Evolutionary conservation across 495 filamentous ascomycete species (phyloP), one percentile per base, ranked within the genome.

Genomic region (Chaetomium tenue): DNA sequence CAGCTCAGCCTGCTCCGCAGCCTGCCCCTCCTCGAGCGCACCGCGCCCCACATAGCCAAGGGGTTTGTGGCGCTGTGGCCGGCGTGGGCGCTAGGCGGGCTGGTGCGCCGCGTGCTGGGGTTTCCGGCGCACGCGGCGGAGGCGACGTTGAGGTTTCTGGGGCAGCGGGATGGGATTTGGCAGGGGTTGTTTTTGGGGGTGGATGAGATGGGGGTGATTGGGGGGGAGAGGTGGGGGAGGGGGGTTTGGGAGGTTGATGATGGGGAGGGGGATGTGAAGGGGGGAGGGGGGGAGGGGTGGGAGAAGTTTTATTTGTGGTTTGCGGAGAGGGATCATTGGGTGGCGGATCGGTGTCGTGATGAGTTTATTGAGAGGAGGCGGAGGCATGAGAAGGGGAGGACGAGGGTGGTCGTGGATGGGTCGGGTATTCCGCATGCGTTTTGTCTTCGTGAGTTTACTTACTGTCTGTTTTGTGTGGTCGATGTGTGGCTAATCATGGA

Each of bases 171-270:
- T 57, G 88, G 88, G 0, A 84, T 95, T 4, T 83, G 82, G 77
- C 88, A 92, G 74, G 84, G 88, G 12, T 71, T 96, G 75, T 87
- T 84, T 64, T 67, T 81, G 58, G 77, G 70, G 33, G 75, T 74
- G 68, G 77, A 96, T 65, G 93, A 98, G 75, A 89, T 98, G 85
- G 69, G 73, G 6, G 81, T 75, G 6, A 96, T 98, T 68, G 86
- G 83, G 2, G 78, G 88, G 25, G 91, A 96, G 67, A 81, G 77
- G 68, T 97, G 93, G 46, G 96, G 57, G 25, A 42, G 48, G 57
- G 57, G 37, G 23, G 4, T 97, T 42, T 97, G 93, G 93, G 90
- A 89, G 30, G 76, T 82, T 30, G 74, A 78, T 0, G 16, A 16
- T 12, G 16, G 26, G 26, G 22, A n/a, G n/a, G 65, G 23, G 68